Evolutionary conservation across 768 basidiomycete genomes (phyloP).

Genomic region (Termitomyces sp.): DNA sequence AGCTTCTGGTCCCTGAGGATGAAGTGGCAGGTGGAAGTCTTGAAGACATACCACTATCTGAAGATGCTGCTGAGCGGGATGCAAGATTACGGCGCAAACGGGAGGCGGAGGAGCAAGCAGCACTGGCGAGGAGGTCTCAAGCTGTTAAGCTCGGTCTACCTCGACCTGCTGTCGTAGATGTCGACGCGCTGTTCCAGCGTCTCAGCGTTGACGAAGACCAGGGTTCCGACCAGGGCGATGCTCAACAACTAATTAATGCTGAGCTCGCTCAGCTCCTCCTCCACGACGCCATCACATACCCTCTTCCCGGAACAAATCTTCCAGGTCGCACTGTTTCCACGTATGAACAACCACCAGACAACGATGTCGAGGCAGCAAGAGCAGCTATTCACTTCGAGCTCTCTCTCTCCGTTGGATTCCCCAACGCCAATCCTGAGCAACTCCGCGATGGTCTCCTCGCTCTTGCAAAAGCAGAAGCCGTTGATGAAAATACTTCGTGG

Average conservation of each 20-base stretch:
- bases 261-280: constrained; percentile 77
- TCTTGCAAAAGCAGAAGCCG: constrained; percentile 53
- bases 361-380: constrained; percentile 64
- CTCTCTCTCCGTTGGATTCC: constrained; percentile 75
- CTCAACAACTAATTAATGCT: constrained; percentile 59
- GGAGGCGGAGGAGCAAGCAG: constrained; percentile 75
- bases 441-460: constrained; percentile 71
- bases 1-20: constrained; percentile 87
- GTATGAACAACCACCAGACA: constrained; percentile 76
- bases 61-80: constrained; percentile 91
- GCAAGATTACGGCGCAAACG: constrained; percentile 55
- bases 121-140: constrained; percentile 76
- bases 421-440: constrained; percentile 73
- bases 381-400: constrained; percentile 74
- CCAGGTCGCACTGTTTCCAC: constrained; percentile 65
- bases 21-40: constrained; percentile 62
- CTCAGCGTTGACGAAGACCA: constrained; percentile 46
- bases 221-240: constrained; percentile 36
- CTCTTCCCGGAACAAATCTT: constrained; percentile 79
- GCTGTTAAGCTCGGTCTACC: constrained; percentile 81
- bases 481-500: constrained; percentile 67
- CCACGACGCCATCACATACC: constrained; percentile 85
- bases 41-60: constrained; percentile 29
- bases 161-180: constrained; percentile 79
- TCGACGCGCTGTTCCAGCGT: constrained; percentile 52